These are phyloP conservation scores for Insectozyma bohioensis DNA, from an alignment of 1,139 yeast species.

Conservation along the genomic window DNA sequence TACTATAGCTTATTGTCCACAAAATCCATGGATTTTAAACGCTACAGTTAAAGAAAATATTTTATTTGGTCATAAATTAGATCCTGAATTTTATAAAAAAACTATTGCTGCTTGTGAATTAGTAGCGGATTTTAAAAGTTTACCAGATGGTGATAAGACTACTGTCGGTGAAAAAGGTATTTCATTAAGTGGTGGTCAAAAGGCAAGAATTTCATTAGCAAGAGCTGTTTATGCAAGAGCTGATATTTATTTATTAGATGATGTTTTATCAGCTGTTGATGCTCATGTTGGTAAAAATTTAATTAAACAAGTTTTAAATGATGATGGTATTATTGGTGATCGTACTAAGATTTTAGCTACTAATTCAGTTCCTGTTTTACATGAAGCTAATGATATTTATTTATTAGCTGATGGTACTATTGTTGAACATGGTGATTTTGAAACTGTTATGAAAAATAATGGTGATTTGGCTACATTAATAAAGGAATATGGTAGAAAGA, in stretches of 20 bases:
- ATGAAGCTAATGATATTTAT: conserved; percentile 26
- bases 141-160: conserved; percentile 39
- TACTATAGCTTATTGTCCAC: conserved; percentile 31
- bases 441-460: conserved; percentile 28
- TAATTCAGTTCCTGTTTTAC: conserved; percentile 31
- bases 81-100: conserved; percentile 24
- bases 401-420: conserved; percentile 26
- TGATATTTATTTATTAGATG: conserved; percentile 36
- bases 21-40: conserved; percentile 39
- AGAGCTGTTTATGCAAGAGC: conserved; percentile 41
- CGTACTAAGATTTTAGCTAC: conserved; percentile 36
- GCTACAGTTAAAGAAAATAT: conserved; percentile 38
- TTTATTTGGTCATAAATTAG: conserved; percentile 35
- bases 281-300: conserved; percentile 35
- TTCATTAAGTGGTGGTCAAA: conserved; percentile 42
- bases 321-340: conserved; percentile 26
- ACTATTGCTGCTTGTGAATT: conserved; percentile 38
- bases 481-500: conserved; percentile 25
- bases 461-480: conserved; percentile 28
- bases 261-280: conserved; percentile 37
- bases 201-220: conserved; percentile 38
- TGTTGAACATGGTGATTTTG: conserved; percentile 32
- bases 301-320: conserved; percentile 26
- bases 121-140: conserved; percentile 27
- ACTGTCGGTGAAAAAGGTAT: conserved; percentile 45